phyloP scores from a whole-genome alignment of 73 alveolate species.

The Uronychia setigera region DNA sequence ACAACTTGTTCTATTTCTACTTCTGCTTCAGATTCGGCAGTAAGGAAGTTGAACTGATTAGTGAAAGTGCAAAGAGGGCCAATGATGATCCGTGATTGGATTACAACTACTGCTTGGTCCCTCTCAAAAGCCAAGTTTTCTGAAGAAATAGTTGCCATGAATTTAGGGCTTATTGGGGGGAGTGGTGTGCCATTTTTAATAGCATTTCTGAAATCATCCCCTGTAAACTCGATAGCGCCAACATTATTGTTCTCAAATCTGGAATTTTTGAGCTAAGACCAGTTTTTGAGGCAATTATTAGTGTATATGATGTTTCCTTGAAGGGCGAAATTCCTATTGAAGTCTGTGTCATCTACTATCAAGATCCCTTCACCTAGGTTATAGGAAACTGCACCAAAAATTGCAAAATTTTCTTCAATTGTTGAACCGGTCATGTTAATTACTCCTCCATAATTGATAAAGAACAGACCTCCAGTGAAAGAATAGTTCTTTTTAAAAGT shows the following conservation, averaged over 20 bases:
- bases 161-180: neutral
- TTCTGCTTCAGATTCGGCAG: neutral
- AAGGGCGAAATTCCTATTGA: neutral
- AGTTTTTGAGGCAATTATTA: neutral
- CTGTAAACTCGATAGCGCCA: neutral
- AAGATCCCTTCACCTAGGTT: neutral
- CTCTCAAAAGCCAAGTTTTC: neutral
- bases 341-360: neutral
- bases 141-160: neutral
- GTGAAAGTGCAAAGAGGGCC: neutral
- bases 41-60: neutral
- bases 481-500: neutral
- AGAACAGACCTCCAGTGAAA: neutral
- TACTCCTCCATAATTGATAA: neutral
- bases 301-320: neutral
- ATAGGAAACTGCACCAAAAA: neutral
- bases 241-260: neutral
- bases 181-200: neutral
- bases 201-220: neutral
- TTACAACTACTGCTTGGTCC: neutral
- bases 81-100: neutral
- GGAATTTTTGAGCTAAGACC: neutral
- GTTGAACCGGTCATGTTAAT: neutral
- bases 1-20: neutral
- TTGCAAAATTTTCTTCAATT: neutral